Base-by-base conservation (phyloP, 495 filamentous ascomycete species). In the Aspergillus campestris region DNA sequence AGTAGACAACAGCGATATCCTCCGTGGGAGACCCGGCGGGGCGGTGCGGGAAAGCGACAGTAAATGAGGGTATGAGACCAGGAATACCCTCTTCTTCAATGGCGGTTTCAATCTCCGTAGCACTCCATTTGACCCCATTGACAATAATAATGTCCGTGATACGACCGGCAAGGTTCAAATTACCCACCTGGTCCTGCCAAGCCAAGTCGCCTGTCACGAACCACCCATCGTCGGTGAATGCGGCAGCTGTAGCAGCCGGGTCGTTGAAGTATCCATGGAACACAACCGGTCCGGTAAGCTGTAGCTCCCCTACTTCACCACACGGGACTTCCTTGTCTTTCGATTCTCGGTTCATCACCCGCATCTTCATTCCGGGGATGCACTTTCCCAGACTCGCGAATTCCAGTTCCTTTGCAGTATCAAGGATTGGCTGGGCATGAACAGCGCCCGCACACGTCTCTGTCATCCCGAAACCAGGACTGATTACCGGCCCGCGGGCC, bases 121-220 rank as follows among this genome's bases (percentile, higher is more conserved):
- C 51, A 24, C 46, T 30, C 32, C 58, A 61, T 8, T 78, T 79
- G 40, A 74, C 64, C 0, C 72, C 68, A 45, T 79, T 78, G 53
- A 78, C 65, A 40, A 50, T 76, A 45, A 80, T 73, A 7, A 67
- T 47, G 33, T 80, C 75, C 52, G 78, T 79, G 40, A 67, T 58
- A 14, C 76, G 67, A 11, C 77, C 77, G n/a, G 61, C 64, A 30
- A 80, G 67, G 45, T 63, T 72, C 44, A 80, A 67, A 45, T 80
- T 74, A 7, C 80, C 79, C 9, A 71, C 53, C n/a, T 62, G 54
- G 55, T 86, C 83, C 11, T 78, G 62, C 13, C 67, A 67, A 9
- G 74, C 82, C 29, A 84, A 68, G 54, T 94, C 88, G 0, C 88
- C 88, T 1, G 87, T 92, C 55, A 79, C 86, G 70, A 91, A 91